Evolutionary conservation across 768 basidiomycete genomes (phyloP), one percentile per base, ranked within the genome.

Genomic region (Mycena leptocephala): DNA sequence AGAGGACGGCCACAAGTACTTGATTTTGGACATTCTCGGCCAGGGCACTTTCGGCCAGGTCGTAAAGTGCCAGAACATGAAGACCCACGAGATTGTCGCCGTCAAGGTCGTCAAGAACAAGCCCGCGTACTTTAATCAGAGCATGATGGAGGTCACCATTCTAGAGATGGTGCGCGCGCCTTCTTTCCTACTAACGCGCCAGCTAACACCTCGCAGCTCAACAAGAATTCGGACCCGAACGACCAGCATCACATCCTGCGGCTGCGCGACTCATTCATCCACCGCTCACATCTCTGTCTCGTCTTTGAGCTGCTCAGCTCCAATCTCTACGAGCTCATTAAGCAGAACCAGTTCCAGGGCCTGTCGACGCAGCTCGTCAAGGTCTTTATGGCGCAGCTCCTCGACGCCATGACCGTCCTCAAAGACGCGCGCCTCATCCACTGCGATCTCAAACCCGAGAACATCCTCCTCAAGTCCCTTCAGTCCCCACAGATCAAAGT

Each of bases 21-120:
- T 99, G 78, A 99, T 99, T 81, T 93, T 99, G 59, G 98, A 99
- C 84, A 96, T 99, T 75, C 92, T 99, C 46, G 98, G 98, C 9
- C 98, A 99, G 84, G 98, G 98, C 28, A 99, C 98, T 2, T 99
- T 99, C 80, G 98, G 98, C 11, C 98, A 99, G 84, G 98, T 99
- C 37, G 98, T 99, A 80, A 99, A 99, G 84, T 99, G 98, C 83
- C 98, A 99, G 85, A 99, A 99, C 83, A 97, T 99, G 94, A 97
- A 97, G 88, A 98, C 96, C 35, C 97, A 99, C 85, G 98, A 99
- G 83, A 96, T 99, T 69, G 97, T 98, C 55, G 98, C 98, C 28
- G 98, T 99, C 76, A 99, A 99, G 86, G 98, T 99, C 10, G 97
- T 99, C 79, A 99, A 99, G 89, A 99, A 99, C 86, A 99, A 99